Conservation (phyloP, 2,329 filamentous ascomycete species). For the Cucurbitaria berberidis region DNA sequence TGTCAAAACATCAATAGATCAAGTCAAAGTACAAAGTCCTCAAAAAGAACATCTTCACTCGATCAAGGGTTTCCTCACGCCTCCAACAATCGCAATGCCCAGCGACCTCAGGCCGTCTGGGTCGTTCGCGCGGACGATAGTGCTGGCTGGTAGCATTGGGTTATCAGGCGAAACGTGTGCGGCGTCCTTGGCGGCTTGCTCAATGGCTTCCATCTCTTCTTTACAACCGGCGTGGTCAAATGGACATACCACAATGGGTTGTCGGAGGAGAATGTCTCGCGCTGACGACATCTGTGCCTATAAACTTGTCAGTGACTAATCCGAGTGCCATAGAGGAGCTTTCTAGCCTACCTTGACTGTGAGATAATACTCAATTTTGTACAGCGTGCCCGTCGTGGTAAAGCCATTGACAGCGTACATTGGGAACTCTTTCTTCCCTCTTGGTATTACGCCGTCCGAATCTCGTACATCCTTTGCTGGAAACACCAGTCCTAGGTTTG, state of each 20-base stretch:
- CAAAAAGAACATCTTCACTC: slow-evolving; percentile 57
- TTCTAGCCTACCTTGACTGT: slow-evolving; percentile 76
- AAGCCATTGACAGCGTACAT: slow-evolving; percentile 89
- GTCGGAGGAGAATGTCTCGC: slow-evolving; percentile 84
- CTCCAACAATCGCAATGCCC: slow-evolving; percentile 68
- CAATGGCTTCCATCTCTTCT: slow-evolving; percentile 98
- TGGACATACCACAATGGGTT: slow-evolving; percentile 95
- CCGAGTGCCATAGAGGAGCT: background rate
- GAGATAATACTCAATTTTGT: slow-evolving; percentile 98
- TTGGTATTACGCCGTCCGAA: slow-evolving; percentile 81
- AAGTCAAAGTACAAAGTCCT: background rate
- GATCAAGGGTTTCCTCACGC: slow-evolving; percentile 67
- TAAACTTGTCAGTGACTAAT: slow-evolving; percentile 13
- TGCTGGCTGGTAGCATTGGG: slow-evolving; percentile 86
- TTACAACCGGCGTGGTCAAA: slow-evolving; percentile 95
- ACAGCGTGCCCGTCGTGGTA: slow-evolving; percentile 89
- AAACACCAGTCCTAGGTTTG: slow-evolving; percentile 89
- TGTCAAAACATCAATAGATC: background rate
- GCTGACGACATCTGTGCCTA: slow-evolving; percentile 88
- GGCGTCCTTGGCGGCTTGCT: slow-evolving; percentile 92
- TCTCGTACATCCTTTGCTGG: slow-evolving; percentile 89
- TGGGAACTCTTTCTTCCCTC: slow-evolving; percentile 86
- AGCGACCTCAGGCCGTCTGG: slow-evolving; percentile 65
- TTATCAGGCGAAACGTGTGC: slow-evolving; percentile 86
- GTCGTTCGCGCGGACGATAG: slow-evolving; percentile 81